Base-by-base conservation (phyloP, 1,139 yeast genomes). In the Blastobotrys arbuscula region DNA sequence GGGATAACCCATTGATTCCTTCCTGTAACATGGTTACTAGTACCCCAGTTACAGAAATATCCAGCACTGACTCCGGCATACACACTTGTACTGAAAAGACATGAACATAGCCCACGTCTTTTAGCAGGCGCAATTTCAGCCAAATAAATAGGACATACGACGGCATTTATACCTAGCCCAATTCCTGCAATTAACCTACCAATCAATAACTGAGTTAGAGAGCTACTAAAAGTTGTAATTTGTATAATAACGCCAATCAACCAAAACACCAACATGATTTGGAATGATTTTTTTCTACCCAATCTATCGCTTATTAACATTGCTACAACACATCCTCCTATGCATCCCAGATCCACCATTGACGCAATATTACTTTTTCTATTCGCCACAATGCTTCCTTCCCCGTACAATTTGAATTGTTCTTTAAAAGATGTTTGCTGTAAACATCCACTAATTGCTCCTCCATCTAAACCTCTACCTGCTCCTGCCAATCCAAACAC, bases 381-480 rank as follows among this genome's bases (percentile, higher is more conserved):
- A 52, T 75, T 68, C 13, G 82, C 82, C 2, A 48, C 19, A 81
- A 39, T 28, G 34, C 8, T n/a, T 2, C 20, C 39, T 12, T 65
- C 59, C 55, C 77, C 80, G 20, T 59, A 55, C 37, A 79, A 68
- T 1, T 81, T 81, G 58, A 78, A 78, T 51, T 65, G 67, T 2
- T 57, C 45, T 41, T 60, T 63, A 61, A 79, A 79, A 1, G 78
- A 66, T 2, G 60, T 61, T 55, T 73, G 79, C 2, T 76, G 72
- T 35, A 73, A 66, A 2, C 72, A 63, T 9, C 79, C 81, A n/a
- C 78, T 63, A 41, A 67, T 67, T 53, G 67, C 66, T 44, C 84
- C 85, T 63, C 79, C 84, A 61, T 80, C 85, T 48, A 71, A 73
- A 15, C 85, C 85, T 61, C 84, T 67, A 10, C 82, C 81, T 23